phyloP scores from a whole-genome alignment of 352 stramenopile species.

The Phytophthora sansomeana region DNA sequence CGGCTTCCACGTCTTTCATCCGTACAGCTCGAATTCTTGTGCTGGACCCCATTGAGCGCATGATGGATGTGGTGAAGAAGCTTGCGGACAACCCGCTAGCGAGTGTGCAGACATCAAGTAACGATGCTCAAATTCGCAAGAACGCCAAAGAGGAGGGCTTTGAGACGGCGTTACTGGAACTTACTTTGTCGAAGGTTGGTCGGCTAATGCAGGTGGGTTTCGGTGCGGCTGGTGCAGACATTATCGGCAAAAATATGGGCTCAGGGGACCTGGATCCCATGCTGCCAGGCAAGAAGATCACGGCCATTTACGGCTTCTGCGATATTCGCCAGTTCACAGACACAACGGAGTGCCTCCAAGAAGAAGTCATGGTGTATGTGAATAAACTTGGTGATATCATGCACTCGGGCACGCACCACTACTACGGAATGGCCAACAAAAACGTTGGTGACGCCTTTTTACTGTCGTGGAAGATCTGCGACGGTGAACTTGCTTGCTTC shows the following conservation, averaged over 20 bases:
- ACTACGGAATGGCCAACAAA: conserved; percentile 91
- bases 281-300: conserved; percentile 91
- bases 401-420: conserved; percentile 86
- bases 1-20: conserved; percentile 85
- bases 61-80: conserved; percentile 91
- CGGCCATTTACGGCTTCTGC: conserved; percentile 95
- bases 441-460: conserved; percentile 94
- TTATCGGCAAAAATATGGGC: conserved; percentile 90
- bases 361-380: conserved; percentile 94
- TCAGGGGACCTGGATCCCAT: conserved; percentile 90
- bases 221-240: conserved; percentile 79
- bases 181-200: conserved; percentile 85
- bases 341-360: conserved; percentile 90
- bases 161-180: conserved; percentile 81
- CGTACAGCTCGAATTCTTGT: conserved; percentile 85
- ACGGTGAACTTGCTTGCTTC: conserved; percentile 83
- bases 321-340: conserved; percentile 95
- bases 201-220: conserved; percentile 90
- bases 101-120: conserved; percentile 74
- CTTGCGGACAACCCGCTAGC: conserved; percentile 89
- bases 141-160: conserved; percentile 84
- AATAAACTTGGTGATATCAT: conserved; percentile 93
- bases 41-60: conserved; percentile 91
- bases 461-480: conserved; percentile 94
- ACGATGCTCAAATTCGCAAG: conserved; percentile 74